Conservation (phyloP, 331 rosid genomes). For the Prunus yedoensis region DNA sequence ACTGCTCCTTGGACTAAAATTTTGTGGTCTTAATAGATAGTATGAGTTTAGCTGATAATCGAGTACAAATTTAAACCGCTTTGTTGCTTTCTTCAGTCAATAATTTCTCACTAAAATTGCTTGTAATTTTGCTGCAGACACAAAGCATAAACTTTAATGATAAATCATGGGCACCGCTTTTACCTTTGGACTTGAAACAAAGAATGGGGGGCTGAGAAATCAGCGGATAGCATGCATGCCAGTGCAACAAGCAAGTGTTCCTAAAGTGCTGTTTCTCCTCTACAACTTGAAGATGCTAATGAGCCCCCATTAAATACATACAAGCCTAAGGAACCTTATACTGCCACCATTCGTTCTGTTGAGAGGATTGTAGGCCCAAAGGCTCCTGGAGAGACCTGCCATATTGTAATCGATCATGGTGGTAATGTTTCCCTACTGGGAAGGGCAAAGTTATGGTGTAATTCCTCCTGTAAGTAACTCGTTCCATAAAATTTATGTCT, state of each 20-base stretch:
- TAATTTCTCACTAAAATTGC: slow-evolving; percentile 15
- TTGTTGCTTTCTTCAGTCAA: slow-evolving; percentile 15
- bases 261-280: slow-evolving; percentile 71
- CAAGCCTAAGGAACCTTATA: slow-evolving; percentile 90
- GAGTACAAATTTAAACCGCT: slow-evolving; percentile 8
- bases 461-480: slow-evolving; percentile 82
- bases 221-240: slow-evolving; percentile 65
- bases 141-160: slow-evolving; percentile 45
- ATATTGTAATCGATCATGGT: slow-evolving; percentile 90
- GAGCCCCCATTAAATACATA: slow-evolving; percentile 73
- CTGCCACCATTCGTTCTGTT: slow-evolving; percentile 89
- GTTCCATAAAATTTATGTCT: background rate
- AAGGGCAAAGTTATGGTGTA: slow-evolving; percentile 98
- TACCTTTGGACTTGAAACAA: slow-evolving; percentile 51
- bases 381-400: slow-evolving; percentile 99
- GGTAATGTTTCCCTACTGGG: slow-evolving; percentile 99
- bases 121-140: slow-evolving; percentile 47
- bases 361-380: slow-evolving; percentile 92
- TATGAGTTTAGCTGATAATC: slow-evolving; percentile 4
- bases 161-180: slow-evolving; percentile 53
- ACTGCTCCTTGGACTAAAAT: background rate
- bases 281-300: slow-evolving; percentile 62
- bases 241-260: slow-evolving; percentile 78
- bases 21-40: background rate
- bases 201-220: slow-evolving; percentile 38